Evolutionary conservation across 148 eudicot species (phyloP).

Genomic region (Vaccinium macrocarpon): DNA sequence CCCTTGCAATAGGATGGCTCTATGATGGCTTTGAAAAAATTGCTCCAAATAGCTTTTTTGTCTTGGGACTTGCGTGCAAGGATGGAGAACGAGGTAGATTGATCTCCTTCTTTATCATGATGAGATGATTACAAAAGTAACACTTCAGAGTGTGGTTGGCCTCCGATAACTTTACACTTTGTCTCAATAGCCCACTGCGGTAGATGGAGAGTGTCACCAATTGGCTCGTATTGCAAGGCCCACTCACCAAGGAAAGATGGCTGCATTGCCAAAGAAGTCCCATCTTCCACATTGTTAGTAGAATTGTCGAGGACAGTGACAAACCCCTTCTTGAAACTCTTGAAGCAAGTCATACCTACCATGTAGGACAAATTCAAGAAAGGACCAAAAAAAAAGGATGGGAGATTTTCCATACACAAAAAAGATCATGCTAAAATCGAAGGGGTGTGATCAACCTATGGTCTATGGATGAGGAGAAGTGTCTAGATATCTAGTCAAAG

Average conservation of each 20-base stretch:
- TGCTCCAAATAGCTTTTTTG: neutral
- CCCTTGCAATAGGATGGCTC: neutral
- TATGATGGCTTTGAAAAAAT: too few relatives aligned
- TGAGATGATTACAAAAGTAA: neutral
- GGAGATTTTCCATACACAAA: too few relatives aligned
- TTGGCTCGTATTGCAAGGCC: too few relatives aligned
- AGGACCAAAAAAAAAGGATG: too few relatives aligned
- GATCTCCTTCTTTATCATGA: neutral
- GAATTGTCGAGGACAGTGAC: neutral
- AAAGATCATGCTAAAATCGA: too few relatives aligned
- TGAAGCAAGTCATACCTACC: neutral
- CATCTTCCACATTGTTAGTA: too few relatives aligned
- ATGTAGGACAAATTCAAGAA: too few relatives aligned
- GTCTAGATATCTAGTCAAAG: too few relatives aligned
- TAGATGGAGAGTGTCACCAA: neutral
- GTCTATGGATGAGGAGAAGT: too few relatives aligned
- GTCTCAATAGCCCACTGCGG: neutral
- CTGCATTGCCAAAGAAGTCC: neutral
- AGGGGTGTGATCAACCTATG: too few relatives aligned
- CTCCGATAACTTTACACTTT: neutral
- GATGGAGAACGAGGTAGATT: neutral
- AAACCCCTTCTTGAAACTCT: neutral
- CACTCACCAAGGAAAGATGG: too few relatives aligned
- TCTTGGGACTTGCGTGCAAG: neutral
- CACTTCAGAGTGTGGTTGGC: neutral